phyloP scores from a whole-genome alignment of 371 early-diverging fungal species.

The Mucor racemosus region DNA sequence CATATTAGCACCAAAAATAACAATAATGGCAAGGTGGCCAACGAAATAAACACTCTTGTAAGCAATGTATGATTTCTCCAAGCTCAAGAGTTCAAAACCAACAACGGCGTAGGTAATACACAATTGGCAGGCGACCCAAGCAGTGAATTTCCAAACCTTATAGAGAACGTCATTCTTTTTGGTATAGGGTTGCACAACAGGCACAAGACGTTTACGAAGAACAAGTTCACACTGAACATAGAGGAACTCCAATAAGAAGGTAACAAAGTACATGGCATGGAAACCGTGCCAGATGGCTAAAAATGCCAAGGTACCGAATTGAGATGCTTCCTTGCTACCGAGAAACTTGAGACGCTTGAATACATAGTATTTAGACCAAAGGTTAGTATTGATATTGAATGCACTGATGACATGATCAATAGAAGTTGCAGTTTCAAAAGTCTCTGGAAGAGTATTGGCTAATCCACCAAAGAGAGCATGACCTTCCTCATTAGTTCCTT shows the following conservation, averaged over 20 bases:
- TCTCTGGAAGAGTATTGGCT: constrained; percentile 58
- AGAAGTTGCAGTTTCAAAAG: constrained; percentile 61
- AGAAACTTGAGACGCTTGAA: constrained; percentile 74
- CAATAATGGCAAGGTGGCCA: constrained; percentile 38
- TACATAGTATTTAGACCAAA: constrained; percentile 74
- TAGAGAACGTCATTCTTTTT: constrained; percentile 25
- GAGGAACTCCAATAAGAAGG: constrained; percentile 69
- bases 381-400: constrained; percentile 81
- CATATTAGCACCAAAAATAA: constrained; percentile 30
- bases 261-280: constrained; percentile 65
- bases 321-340: constrained; percentile 68
- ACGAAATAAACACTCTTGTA: constrained; percentile 51
- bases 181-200: constrained; percentile 32
- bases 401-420: constrained; percentile 60
- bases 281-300: constrained; percentile 81
- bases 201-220: constrained; percentile 33
- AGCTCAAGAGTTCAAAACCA: constrained; percentile 48
- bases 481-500: constrained; percentile 59
- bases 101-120: constrained; percentile 41
- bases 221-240: constrained; percentile 46
- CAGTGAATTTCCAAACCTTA: constrained; percentile 34
- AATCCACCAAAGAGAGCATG: constrained; percentile 60
- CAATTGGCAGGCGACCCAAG: constrained; percentile 40
- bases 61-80: constrained; percentile 37
- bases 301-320: constrained; percentile 65